Conservation (phyloP, 192 early-diverging fungal genomes). For the Endogone sp. region DNA sequence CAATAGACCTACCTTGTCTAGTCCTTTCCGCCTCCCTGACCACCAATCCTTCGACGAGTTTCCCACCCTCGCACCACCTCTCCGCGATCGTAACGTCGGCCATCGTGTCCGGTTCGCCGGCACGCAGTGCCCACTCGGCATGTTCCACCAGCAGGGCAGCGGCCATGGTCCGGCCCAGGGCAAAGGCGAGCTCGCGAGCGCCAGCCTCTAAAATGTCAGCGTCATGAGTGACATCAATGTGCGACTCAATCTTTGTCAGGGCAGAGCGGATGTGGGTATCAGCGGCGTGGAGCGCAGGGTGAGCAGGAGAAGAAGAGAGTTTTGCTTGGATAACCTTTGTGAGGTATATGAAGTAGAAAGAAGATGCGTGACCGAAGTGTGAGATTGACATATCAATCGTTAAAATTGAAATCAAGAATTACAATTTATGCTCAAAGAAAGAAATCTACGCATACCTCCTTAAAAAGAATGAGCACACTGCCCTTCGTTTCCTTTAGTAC, state of each 20-base stretch:
- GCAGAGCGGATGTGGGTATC: constrained; percentile 23
- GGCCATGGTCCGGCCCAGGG: constrained; percentile 40
- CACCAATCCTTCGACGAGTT: constrained; percentile 9
- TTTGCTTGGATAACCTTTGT: neutral
- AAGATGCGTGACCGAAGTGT: neutral
- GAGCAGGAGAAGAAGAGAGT: neutral
- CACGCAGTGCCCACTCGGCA: constrained; percentile 33
- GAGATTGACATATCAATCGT: neutral
- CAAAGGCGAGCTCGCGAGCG: constrained; percentile 44
- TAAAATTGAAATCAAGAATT: no score
- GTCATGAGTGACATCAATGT: constrained; percentile 14
- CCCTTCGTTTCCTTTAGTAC: constrained; percentile 49
- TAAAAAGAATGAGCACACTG: constrained; percentile 31
- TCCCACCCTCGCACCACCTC: constrained; percentile 17
- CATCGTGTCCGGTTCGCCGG: neutral
- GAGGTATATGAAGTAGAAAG: no score
- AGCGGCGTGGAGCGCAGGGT: constrained; percentile 10
- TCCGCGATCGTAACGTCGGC: constrained; percentile 13
- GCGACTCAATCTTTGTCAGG: constrained; percentile 13
- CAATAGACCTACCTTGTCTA: constrained; percentile 4
- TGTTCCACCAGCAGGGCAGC: constrained; percentile 50
- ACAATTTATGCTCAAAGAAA: neutral
- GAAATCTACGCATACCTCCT: constrained; percentile 26
- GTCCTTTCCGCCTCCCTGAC: neutral
- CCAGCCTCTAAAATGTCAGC: constrained; percentile 29